These are phyloP conservation scores for Euptelea pleiosperma DNA, from an alignment of 164 flowering plant species.

Conservation along the genomic window DNA sequence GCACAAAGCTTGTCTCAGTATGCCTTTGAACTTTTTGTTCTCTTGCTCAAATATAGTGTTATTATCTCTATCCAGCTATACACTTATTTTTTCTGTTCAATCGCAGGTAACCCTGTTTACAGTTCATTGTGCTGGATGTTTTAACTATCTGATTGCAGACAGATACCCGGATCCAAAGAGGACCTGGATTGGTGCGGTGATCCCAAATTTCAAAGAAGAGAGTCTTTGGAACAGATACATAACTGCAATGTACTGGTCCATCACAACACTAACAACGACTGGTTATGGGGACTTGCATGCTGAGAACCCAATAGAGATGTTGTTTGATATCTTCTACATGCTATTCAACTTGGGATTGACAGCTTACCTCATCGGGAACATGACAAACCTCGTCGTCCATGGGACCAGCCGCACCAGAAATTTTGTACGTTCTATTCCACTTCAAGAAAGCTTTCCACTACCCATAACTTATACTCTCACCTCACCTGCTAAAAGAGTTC, in stretches of 20 bases:
- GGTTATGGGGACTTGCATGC: conserved; percentile 98
- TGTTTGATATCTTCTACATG: conserved; percentile 86
- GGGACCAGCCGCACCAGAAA: conserved; percentile 93
- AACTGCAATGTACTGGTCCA: conserved; percentile 92
- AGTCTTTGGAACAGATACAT: conserved; percentile 81
- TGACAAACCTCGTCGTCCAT: conserved; percentile 97
- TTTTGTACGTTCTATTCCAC: conserved; percentile 53
- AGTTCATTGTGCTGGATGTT: conserved; percentile 93
- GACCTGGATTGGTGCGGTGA: conserved; percentile 96
- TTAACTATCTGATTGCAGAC: conserved; percentile 86
- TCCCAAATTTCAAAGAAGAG: conserved; percentile 73
- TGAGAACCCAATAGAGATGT: conserved; percentile 87
- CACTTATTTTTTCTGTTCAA: not conserved
- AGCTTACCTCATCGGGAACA: conserved; percentile 92
- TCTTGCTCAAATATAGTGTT: not conserved
- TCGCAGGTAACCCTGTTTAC: conserved; percentile 89
- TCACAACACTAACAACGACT: conserved; percentile 85
- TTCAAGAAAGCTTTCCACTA: not conserved
- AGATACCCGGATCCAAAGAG: conserved; percentile 74
- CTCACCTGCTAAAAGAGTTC: not conserved
- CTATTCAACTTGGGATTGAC: conserved; percentile 91
- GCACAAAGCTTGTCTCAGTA: conserved; percentile 86
- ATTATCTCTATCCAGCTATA: not conserved
- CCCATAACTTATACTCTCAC: not conserved
- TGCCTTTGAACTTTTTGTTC: conserved; percentile 20